These are phyloP conservation scores for Corymbia calophylla DNA, from an alignment of 441 rosid genomes.

Conservation along the genomic window DNA sequence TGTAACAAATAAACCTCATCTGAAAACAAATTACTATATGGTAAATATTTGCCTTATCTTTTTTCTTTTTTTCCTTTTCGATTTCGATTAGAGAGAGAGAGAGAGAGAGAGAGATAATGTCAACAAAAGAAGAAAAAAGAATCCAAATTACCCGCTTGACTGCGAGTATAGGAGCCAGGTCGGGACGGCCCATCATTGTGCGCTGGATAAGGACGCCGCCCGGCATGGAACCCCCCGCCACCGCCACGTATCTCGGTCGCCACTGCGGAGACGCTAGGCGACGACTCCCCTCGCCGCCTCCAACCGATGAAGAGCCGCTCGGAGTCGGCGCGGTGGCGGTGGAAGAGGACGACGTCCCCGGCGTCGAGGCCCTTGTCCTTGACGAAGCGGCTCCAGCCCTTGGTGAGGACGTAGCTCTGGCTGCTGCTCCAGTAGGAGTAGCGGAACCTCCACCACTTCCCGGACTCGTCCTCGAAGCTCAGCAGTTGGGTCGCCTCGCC, in stretches of 20 bases:
- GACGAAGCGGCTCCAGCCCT: conserved; percentile 9
- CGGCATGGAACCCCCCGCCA: neutral
- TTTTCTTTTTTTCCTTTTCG: neutral
- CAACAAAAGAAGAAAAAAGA: neutral
- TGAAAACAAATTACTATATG: neutral
- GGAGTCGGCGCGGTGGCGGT: neutral
- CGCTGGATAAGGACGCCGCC: neutral
- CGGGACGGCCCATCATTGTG: neutral
- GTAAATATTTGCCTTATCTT: neutral
- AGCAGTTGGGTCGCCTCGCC: neutral
- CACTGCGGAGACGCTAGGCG: neutral
- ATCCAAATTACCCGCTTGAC: neutral
- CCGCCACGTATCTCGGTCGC: neutral
- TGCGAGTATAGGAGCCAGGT: neutral
- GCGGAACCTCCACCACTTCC: conserved; percentile 6
- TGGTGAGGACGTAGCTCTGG: conserved; percentile 15
- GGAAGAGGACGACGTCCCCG: conserved; percentile 2
- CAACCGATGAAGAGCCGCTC: neutral
- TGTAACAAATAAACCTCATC: neutral
- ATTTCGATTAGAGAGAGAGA: neutral
- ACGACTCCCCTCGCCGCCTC: neutral
- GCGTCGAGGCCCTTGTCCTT: conserved; percentile 7
- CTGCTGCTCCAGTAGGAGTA: conserved; percentile 13
- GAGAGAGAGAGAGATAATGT: neutral
- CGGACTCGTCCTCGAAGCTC: conserved; percentile 5